phyloP scores from a whole-genome alignment of 345 rosid species.

The Sisymbrium irio region DNA sequence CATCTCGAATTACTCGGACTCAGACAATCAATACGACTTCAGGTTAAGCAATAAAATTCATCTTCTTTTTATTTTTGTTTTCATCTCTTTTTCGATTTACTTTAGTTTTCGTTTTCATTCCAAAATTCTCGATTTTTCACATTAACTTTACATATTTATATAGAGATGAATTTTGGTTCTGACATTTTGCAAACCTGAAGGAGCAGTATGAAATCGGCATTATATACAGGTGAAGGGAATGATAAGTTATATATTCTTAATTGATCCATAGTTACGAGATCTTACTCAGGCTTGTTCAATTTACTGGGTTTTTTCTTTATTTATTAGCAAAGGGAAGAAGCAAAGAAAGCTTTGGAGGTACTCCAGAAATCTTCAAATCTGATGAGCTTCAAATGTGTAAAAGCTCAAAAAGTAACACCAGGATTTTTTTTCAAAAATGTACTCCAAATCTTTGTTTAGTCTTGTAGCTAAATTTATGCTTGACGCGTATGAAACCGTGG shows the following conservation, averaged over 20 bases:
- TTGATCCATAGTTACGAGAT: conserved; percentile 5
- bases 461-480: conserved; percentile 43
- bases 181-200: conserved; percentile 92
- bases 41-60: too few species aligned
- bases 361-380: conserved; percentile 85
- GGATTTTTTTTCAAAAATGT: conserved; percentile 6
- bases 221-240: conserved; percentile 70
- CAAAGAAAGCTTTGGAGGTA: conserved; percentile 88
- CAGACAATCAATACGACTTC: too few species aligned
- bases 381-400: conserved; percentile 78
- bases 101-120: too few species aligned
- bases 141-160: too few species aligned
- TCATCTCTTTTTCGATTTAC: too few species aligned
- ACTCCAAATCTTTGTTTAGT: conserved; percentile 24
- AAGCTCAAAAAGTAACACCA: conserved; percentile 20
- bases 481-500: conserved; percentile 98
- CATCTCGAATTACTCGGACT: too few species aligned
- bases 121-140: too few species aligned
- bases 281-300: conserved; percentile 18
- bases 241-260: conserved; percentile 12
- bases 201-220: conserved; percentile 88
- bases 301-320: conserved; percentile 20
- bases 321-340: conserved; percentile 94
- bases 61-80: too few species aligned
- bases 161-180: too few species aligned